Percentiles rank a stretch among this genome's conserved stretches.
These are phyloP conservation scores for Arctium lappa DNA, from an alignment of 129 eudicot species.

Conservation along the genomic window DNA sequence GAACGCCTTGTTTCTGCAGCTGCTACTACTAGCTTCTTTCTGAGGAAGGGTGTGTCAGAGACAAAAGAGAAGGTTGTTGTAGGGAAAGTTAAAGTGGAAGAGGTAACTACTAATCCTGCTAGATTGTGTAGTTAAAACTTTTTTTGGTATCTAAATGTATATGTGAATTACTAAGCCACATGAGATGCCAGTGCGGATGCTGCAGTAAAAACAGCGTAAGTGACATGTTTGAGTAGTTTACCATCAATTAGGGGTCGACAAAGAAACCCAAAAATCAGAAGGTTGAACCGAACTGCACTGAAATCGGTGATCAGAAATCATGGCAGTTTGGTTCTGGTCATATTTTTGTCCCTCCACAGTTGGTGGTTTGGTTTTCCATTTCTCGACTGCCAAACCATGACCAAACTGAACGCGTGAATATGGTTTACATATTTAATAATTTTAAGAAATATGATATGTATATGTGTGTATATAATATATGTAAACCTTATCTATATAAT, in stretches of 20 bases:
- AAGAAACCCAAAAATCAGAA: not conserved
- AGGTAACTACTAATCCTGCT: slow-evolving; percentile 63
- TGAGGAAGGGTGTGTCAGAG: slow-evolving; percentile 84
- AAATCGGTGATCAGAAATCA: not conserved
- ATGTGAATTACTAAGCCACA: not conserved
- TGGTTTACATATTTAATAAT: not conserved
- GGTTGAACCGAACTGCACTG: not conserved
- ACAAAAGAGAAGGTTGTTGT: slow-evolving; percentile 89
- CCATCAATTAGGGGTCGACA: not conserved
- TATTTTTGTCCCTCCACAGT: not conserved
- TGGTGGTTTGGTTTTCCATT: not conserved
- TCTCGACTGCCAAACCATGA: not conserved
- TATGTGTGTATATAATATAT: not conserved
- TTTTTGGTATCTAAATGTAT: not conserved
- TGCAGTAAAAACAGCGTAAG: not conserved
- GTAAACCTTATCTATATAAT: not conserved
- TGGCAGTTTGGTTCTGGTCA: not conserved
- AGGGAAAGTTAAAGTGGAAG: slow-evolving; percentile 92
- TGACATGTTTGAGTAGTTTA: not conserved
- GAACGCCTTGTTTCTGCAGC: slow-evolving; percentile 89
- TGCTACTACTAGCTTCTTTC: slow-evolving; percentile 78
- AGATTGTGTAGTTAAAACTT: not conserved
- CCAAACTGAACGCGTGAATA: not conserved
- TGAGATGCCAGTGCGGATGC: not conserved
- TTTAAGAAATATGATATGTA: not conserved